Evolutionary conservation across 1,284 basidiomycete species (phyloP).

Genomic region (Microbotryum lychnidis-dioicae): DNA sequence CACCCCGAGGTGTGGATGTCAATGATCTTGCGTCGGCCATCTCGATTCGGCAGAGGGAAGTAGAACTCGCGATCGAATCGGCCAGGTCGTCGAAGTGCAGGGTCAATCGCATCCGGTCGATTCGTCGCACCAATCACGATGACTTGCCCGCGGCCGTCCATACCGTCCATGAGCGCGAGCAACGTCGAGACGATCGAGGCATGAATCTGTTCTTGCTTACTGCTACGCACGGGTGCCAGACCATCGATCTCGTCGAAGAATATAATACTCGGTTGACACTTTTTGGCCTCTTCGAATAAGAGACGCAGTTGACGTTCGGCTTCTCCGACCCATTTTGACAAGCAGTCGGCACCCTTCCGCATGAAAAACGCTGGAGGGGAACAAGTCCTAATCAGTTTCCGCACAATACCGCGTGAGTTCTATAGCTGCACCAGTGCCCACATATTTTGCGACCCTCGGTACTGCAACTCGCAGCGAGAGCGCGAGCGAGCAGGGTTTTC

Average conservation of each 20-base stretch:
- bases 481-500: constrained; percentile 86
- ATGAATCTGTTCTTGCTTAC: constrained; percentile 98
- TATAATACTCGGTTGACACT: constrained; percentile 88
- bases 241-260: constrained; percentile 99
- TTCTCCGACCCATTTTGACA: constrained; percentile 99
- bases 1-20: constrained; percentile 85
- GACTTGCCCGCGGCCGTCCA: constrained; percentile 92
- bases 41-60: constrained; percentile 79
- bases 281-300: constrained; percentile 91
- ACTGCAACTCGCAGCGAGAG: constrained; percentile 86
- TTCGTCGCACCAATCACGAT: constrained; percentile 99
- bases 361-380: constrained; percentile 80
- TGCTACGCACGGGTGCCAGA: constrained; percentile 91
- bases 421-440: constrained; percentile 42
- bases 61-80: constrained; percentile 98
- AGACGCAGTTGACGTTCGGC: constrained; percentile 92
- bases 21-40: constrained; percentile 81
- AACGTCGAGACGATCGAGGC: constrained; percentile 95
- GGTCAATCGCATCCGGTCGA: constrained; percentile 91
- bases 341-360: constrained; percentile 96
- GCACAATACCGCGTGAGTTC: not conserved
- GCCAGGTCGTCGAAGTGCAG: constrained; percentile 86
- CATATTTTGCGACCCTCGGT: constrained; percentile 83
- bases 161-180: constrained; percentile 96
- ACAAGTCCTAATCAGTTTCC: not conserved